Evolutionary conservation across 2,329 filamentous ascomycete genomes (phyloP), one percentile per base, ranked within the genome.

Genomic region (Ophiostoma tasmaniense): DNA sequence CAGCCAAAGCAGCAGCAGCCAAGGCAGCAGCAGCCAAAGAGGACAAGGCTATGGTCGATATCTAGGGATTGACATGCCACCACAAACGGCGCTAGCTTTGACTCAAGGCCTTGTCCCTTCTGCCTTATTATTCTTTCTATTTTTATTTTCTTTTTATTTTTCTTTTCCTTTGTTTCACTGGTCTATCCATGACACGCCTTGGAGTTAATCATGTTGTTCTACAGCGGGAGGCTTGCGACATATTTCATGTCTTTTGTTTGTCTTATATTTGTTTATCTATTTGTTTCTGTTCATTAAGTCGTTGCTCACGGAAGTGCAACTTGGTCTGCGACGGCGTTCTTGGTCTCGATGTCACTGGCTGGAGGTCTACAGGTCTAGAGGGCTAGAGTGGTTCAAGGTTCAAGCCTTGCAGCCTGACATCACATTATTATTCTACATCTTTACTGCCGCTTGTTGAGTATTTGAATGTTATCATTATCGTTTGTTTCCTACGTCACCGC

Each of bases 11-110:
- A 2, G 65, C 64, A 28, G 50, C 67, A 1, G 64, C 67, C 37
- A 68, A 68, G 64, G 68, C 67, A 20, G 52, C 52, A 3, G 68
- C 61, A n/a, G 61, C 52, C 37, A 65, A 68, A 11, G 67, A 68
- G 45, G 70, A 68, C 62, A 74, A 73, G 72, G 72, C 69, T 1
- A 68, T 73, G 8, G 70, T 71, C 45, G 45, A 37, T 52, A 67
- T 65, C 17, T 73, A 66, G 62, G 55, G 45, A 17, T 37, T 64
- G 20, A 8, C 61, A 17, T 33, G 20, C 30, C 50, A 10, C 17
- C 20, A 7, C 13, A 13, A 17, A 22, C 55, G 22, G 8, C 22
- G 35, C 25, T 30, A 17, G 35, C 50, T 20, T 42, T 6, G 17
- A 33, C 8, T 14, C 37, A 39, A 11, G 10, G 37, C 13, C 35